A percentile compares a stretch with the other conserved stretches of the same genome.
These are phyloP conservation scores for Coleophoma eucalyptorum DNA, from an alignment of 2,329 filamentous ascomycete genomes.

Conservation along the genomic window DNA sequence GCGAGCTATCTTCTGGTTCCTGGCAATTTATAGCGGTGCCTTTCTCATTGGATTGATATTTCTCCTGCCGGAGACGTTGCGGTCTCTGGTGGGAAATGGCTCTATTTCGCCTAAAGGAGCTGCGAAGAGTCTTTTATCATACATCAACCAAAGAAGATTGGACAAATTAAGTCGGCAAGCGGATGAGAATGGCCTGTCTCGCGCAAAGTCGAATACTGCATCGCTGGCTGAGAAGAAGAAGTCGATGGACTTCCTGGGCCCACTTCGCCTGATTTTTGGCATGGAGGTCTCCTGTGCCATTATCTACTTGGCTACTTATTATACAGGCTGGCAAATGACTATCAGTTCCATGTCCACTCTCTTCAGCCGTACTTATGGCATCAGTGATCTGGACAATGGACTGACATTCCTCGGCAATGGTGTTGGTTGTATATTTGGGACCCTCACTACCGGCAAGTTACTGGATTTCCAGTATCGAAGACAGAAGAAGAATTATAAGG, in stretches of 20 bases:
- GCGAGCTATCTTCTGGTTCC: conserved; percentile 46
- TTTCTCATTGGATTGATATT: conserved; percentile 24
- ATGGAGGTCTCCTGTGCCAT: conserved; percentile 19
- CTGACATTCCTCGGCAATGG: conserved; percentile 36
- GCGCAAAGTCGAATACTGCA: not conserved
- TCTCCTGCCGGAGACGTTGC: conserved; percentile 19
- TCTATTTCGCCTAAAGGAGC: conserved; percentile 5
- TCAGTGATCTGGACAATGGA: conserved; percentile 20
- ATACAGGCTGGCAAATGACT: conserved; percentile 24
- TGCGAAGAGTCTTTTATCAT: not conserved
- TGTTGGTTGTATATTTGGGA: conserved; percentile 40
- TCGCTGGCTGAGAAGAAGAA: conserved; percentile 6
- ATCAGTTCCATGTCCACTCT: conserved; percentile 20
- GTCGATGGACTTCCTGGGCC: conserved; percentile 16
- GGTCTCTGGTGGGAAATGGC: conserved; percentile 20
- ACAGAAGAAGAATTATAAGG: conserved; percentile 17
- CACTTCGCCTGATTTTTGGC: conserved; percentile 19
- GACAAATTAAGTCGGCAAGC: not conserved
- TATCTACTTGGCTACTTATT: conserved; percentile 20
- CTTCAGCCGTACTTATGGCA: conserved; percentile 16
- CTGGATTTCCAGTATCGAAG: conserved; percentile 67
- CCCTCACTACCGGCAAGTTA: conserved; percentile 44
- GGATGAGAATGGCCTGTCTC: not conserved
- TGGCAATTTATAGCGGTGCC: conserved; percentile 37
- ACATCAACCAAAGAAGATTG: not conserved